Conservation (phyloP, 192 early-diverging fungal species). For the Cetraspora pellucida region DNA sequence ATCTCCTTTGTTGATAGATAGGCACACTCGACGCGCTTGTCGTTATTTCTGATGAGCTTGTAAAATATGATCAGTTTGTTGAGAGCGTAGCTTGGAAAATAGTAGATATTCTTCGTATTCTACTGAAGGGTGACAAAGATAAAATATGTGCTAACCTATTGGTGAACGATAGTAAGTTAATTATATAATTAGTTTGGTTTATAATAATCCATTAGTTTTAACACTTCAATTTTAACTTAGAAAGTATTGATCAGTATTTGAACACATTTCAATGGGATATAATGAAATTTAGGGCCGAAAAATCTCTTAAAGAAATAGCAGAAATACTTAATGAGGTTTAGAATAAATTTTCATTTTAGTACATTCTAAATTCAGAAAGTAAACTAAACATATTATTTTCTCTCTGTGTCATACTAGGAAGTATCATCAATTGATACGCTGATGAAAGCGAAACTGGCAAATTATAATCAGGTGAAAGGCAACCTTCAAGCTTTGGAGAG, state of each 20-base stretch:
- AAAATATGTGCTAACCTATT: conserved; percentile 64
- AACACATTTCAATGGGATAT: conserved; percentile 93
- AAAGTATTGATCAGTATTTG: conserved; percentile 86
- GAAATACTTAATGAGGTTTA: conserved; percentile 75
- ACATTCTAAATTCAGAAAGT: background rate
- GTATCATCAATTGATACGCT: conserved; percentile 83
- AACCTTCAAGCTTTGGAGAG: conserved; percentile 80
- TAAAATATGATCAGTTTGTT: conserved; percentile 78
- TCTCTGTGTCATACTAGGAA: conserved; percentile 56
- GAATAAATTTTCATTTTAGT: background rate
- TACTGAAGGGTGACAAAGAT: conserved; percentile 65
- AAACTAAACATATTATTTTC: background rate
- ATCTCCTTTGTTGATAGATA: conserved; percentile 57
- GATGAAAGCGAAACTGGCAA: conserved; percentile 89
- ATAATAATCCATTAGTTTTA: background rate
- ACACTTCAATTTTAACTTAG: conserved; percentile 44
- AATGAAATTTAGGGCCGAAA: conserved; percentile 95
- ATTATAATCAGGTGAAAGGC: conserved; percentile 83
- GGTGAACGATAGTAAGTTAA: conserved; percentile 80
- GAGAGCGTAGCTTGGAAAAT: conserved; percentile 81
- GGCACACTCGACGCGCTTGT: conserved; percentile 95
- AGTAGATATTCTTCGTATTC: conserved; percentile 78
- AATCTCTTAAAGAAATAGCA: conserved; percentile 83
- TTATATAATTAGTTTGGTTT: background rate
- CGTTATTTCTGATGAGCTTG: conserved; percentile 91